Evolutionary conservation across 768 basidiomycete species (phyloP).

Genomic region (Galerina marginata): DNA sequence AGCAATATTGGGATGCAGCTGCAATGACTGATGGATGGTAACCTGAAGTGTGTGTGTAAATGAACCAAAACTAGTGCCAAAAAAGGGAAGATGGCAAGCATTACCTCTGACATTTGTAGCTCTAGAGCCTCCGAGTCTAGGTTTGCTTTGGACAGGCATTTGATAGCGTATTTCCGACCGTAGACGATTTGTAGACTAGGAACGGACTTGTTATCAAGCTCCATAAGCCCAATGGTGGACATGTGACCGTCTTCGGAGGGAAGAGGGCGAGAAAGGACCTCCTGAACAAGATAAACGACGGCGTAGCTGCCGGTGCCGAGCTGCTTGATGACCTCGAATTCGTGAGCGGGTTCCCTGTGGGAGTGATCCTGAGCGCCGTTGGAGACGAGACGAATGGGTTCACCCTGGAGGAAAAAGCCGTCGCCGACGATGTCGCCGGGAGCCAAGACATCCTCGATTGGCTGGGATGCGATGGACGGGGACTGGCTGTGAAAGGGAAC

Average conservation of each 20-base stretch:
- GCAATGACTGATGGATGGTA: slow-evolving; percentile 92
- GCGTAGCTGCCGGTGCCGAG: slow-evolving; percentile 93
- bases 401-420: slow-evolving; percentile 68
- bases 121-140: slow-evolving; percentile 86
- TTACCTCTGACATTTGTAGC: slow-evolving; percentile 90
- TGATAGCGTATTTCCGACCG: slow-evolving; percentile 90
- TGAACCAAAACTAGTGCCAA: slow-evolving; percentile 18
- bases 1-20: slow-evolving; percentile 91
- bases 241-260: slow-evolving; percentile 63
- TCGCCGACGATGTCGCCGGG: slow-evolving; percentile 79
- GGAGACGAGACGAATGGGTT: slow-evolving; percentile 65
- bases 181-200: slow-evolving; percentile 52
- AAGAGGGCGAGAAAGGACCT: slow-evolving; percentile 58
- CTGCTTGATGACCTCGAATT: slow-evolving; percentile 85
- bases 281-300: slow-evolving; percentile 90
- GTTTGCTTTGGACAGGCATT: slow-evolving; percentile 94
- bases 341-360: slow-evolving; percentile 55
- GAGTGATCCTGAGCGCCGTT: slow-evolving; percentile 38
- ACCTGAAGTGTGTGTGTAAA: slow-evolving; percentile 53
- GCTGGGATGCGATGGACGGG: slow-evolving; percentile 42
- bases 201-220: slow-evolving; percentile 47
- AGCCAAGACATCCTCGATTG: slow-evolving; percentile 65
- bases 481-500: slow-evolving; percentile 27
- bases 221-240: slow-evolving; percentile 59
- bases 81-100: slow-evolving; percentile 14